Conservation (phyloP, 768 basidiomycete species). For the Porpolomopsis calyptriformis region DNA sequence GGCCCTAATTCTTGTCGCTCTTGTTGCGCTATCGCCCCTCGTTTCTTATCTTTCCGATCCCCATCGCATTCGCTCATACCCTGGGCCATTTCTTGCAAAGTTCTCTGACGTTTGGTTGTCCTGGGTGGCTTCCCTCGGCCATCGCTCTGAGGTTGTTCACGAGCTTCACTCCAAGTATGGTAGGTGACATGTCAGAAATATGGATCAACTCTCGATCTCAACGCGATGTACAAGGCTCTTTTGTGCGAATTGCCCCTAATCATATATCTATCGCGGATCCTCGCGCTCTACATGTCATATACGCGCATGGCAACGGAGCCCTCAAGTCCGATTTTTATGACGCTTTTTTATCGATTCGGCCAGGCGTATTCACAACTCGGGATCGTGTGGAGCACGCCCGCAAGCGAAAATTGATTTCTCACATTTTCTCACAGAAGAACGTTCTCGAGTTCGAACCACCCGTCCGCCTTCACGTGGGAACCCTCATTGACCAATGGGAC, state of each 20-base stretch:
- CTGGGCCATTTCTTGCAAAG: constrained; percentile 63
- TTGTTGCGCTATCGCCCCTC: constrained; percentile 28
- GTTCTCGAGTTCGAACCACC: constrained; percentile 83
- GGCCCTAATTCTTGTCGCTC: constrained; percentile 17
- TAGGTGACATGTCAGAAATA: constrained; percentile 18
- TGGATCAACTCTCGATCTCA: background rate
- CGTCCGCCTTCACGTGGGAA: constrained; percentile 46
- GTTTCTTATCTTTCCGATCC: constrained; percentile 48
- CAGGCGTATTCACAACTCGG: constrained; percentile 72
- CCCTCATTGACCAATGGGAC: constrained; percentile 69
- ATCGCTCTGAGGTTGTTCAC: constrained; percentile 68
- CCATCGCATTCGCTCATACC: constrained; percentile 46
- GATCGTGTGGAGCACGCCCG: constrained; percentile 70
- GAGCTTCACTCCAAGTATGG: constrained; percentile 65
- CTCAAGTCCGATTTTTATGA: constrained; percentile 74
- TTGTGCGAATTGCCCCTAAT: constrained; percentile 66
- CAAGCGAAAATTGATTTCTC: constrained; percentile 85
- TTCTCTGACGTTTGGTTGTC: constrained; percentile 71
- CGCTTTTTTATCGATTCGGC: constrained; percentile 63
- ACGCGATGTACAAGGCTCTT: constrained; percentile 33
- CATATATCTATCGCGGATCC: constrained; percentile 73
- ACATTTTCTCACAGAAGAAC: constrained; percentile 76
- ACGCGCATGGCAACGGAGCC: constrained; percentile 78
- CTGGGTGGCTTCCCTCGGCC: constrained; percentile 50
- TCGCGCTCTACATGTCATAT: constrained; percentile 61